These are phyloP conservation scores for Golubevia pallescens DNA, from an alignment of 1,284 basidiomycete species.

Conservation along the genomic window DNA sequence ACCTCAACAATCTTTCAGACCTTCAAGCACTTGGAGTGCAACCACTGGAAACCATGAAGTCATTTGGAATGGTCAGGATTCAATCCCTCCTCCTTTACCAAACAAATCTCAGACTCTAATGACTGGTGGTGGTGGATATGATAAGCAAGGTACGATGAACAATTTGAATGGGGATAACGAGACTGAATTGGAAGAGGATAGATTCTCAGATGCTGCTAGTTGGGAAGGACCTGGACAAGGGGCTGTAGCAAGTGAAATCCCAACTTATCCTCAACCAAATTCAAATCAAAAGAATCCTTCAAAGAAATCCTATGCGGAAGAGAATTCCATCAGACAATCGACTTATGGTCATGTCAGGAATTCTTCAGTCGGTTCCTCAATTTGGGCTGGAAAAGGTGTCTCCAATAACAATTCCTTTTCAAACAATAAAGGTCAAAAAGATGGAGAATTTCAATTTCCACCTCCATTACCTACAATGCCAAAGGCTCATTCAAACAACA, in stretches of 20 bases:
- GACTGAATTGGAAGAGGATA: conserved; percentile 21
- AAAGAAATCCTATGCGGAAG: not conserved
- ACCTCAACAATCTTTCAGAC: conserved; percentile 21
- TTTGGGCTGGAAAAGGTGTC: conserved; percentile 40
- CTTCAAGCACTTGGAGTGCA: conserved; percentile 28
- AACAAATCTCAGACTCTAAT: not conserved
- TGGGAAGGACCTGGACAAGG: conserved; percentile 24
- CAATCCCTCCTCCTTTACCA: not conserved
- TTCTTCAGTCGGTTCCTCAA: conserved; percentile 38
- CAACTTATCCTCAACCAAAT: not conserved
- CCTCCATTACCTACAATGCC: conserved; percentile 27
- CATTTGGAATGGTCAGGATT: conserved; percentile 25
- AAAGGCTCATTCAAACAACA: not conserved
- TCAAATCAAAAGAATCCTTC: not conserved
- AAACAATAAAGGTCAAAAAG: not conserved
- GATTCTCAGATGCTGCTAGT: conserved; percentile 40
- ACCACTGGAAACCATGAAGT: conserved; percentile 28
- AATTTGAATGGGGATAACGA: not conserved
- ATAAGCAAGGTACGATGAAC: conserved; percentile 4
- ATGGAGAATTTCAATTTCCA: conserved; percentile 1
- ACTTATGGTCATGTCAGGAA: conserved; percentile 30
- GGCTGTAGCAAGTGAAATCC: not conserved
- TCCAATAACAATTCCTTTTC: not conserved
- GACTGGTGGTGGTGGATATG: not conserved
- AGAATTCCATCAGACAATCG: conserved; percentile 14